Base-by-base conservation (phyloP, 192 early-diverging fungal genomes). In the Spinellus fusiger region DNA sequence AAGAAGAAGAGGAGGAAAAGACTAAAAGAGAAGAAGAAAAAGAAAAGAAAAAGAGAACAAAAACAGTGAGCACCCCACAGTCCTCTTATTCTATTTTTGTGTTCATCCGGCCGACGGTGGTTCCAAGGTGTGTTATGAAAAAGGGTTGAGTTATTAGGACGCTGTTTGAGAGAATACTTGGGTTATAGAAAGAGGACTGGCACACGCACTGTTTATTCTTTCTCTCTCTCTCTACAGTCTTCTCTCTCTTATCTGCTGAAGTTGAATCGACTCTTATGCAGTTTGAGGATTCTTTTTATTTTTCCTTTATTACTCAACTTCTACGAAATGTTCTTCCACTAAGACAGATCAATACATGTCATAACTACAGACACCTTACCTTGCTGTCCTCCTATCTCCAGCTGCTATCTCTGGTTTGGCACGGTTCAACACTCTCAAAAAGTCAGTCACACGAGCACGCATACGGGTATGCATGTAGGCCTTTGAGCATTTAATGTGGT, bases 401-500 rank as follows among this genome's bases (percentile, higher is more conserved):
- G 73, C 65, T 50, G 77, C 74, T n/a, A 81, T 74, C 54, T 99
- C 96, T 22, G 96, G 96, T 76, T 94, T 97, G 61, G 96, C 96
- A 53, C 96, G 84, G 79, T 99, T 99, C 59, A 99, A 82, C 8
- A 99, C 94, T 86, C 96, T 99, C 67, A 99, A 77, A 77, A 99
- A 95, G 54, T 90, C 92, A 61, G 87, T 85, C 44, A 99, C 96
- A 35, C 96, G 86, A 49, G 91, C 85, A 49, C 96, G 77, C 94
- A 99, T 95, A 40, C 96, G 87, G 16, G 94, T 94, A 76, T 98
- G 94, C 94, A 99, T 94, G 68, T 98, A 99, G 0, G 96, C 93
- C 80, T 99, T 99, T 49, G 94, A 93, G 55, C 93, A 94, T 79
- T 99, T 99, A 78, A 99, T 96, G 66, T 99, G 96, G 77, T 96